Evolutionary conservation across 768 basidiomycete genomes (phyloP).

Genomic region (Hericium alpestre): DNA sequence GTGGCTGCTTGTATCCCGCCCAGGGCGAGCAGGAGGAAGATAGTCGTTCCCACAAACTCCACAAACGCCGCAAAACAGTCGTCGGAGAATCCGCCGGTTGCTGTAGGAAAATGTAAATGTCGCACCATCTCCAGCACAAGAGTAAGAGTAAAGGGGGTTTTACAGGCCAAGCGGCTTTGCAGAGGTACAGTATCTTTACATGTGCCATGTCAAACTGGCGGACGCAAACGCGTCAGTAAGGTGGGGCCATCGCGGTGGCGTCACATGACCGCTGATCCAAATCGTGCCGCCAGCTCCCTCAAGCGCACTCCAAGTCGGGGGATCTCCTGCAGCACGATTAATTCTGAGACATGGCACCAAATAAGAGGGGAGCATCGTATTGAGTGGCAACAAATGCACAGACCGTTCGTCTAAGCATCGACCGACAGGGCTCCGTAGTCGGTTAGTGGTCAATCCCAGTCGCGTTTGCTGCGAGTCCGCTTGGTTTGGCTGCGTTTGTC

Average conservation of each 20-base stretch:
- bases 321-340: too few species aligned
- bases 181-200: background rate
- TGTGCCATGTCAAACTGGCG: background rate
- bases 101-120: background rate
- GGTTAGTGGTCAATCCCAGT: conserved; percentile 12
- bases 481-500: conserved; percentile 43
- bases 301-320: too few species aligned
- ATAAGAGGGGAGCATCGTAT: too few species aligned
- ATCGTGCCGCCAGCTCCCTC: too few species aligned
- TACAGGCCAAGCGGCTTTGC: background rate
- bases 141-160: background rate
- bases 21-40: conserved; percentile 56
- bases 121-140: background rate
- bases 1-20: conserved; percentile 54
- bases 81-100: conserved; percentile 17
- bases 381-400: too few species aligned
- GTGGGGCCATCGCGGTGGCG: background rate
- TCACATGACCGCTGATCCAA: background rate
- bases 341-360: too few species aligned
- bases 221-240: background rate
- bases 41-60: conserved; percentile 48
- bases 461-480: conserved; percentile 17
- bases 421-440: too few species aligned
- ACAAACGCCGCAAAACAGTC: conserved; percentile 42
- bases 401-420: too few species aligned